Conservation (phyloP, 2,329 filamentous ascomycete genomes). For the Alternaria metachromatica region DNA sequence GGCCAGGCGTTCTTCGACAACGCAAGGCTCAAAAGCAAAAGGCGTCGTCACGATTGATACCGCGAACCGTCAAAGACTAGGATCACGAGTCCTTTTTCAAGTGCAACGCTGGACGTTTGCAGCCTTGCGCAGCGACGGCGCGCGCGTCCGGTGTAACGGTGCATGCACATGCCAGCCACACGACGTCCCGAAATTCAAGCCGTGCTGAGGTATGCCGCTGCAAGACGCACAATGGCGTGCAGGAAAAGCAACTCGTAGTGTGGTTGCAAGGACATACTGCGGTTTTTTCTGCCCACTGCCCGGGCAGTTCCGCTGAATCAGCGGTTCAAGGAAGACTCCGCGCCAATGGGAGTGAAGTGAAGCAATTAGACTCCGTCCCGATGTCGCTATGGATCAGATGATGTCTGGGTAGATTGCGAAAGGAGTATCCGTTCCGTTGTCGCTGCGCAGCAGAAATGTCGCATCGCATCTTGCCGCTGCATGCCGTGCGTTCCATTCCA, state of each 20-base stretch:
- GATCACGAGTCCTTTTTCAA: background rate
- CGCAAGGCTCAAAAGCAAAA: slow-evolving; percentile 1
- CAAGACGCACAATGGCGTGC: slow-evolving; percentile 7
- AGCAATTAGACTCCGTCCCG: background rate
- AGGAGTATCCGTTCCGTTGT: background rate
- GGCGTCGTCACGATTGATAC: background rate
- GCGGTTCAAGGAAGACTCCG: background rate
- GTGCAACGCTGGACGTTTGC: background rate
- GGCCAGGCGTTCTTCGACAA: background rate
- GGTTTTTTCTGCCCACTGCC: background rate
- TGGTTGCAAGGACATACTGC: background rate
- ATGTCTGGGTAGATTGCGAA: background rate
- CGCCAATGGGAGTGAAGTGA: background rate
- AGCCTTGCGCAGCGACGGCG: slow-evolving; percentile 2
- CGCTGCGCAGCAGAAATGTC: background rate
- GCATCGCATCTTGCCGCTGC: background rate
- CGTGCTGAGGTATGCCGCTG: background rate
- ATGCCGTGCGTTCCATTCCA: background rate
- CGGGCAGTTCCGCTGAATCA: background rate
- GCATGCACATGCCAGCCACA: background rate
- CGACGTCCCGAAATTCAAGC: background rate
- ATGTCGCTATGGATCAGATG: background rate
- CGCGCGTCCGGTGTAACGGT: background rate
- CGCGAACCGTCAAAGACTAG: background rate
- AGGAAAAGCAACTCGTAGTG: background rate